Percentiles rank a stretch among this genome's conserved stretches.
These are phyloP conservation scores for Aspergillus sclerotiicarbonarius DNA, from an alignment of 495 filamentous ascomycete genomes.

Conservation along the genomic window DNA sequence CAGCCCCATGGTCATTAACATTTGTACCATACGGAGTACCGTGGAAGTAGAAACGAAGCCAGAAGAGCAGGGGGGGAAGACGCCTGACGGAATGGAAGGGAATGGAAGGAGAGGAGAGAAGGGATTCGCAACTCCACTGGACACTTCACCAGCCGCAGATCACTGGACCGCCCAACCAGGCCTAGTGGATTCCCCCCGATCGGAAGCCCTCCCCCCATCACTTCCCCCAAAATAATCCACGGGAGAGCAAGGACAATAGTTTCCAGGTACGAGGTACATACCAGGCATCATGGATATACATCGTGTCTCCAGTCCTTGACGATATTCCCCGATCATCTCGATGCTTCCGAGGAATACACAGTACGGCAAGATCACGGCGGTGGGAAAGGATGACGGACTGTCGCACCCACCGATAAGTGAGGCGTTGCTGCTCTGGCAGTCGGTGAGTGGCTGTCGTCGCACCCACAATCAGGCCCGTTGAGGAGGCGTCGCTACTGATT, in stretches of 20 bases:
- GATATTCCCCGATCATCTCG: neutral
- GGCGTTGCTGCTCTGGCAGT: slow-evolving; percentile 25
- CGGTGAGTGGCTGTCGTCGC: slow-evolving; percentile 19
- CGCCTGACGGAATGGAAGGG: slow-evolving; percentile 8
- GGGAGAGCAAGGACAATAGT: too few relatives aligned
- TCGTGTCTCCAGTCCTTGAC: neutral
- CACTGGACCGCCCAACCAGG: slow-evolving; percentile 15
- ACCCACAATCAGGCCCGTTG: slow-evolving; percentile 3
- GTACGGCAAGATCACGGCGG: too few relatives aligned
- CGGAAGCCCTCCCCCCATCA: neutral
- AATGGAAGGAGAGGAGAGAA: slow-evolving; percentile 2
- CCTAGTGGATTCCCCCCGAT: slow-evolving; percentile 7
- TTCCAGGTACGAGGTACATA: neutral
- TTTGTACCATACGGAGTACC: slow-evolving; percentile 3
- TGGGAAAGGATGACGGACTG: neutral
- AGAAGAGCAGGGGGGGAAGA: neutral
- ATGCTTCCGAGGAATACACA: too few relatives aligned
- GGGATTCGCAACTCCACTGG: slow-evolving; percentile 10
- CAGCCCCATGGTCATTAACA: neutral
- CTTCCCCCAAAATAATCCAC: neutral
- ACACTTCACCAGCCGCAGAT: slow-evolving; percentile 22
- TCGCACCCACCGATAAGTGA: slow-evolving; percentile 24
- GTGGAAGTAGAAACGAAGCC: neutral
- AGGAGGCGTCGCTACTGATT: neutral
- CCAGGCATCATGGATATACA: neutral